Percentiles rank a stretch among this genome's conserved stretches.
These are phyloP conservation scores for Periconia sp. DNA, from an alignment of 2,329 filamentous ascomycete genomes.

Conservation along the genomic window DNA sequence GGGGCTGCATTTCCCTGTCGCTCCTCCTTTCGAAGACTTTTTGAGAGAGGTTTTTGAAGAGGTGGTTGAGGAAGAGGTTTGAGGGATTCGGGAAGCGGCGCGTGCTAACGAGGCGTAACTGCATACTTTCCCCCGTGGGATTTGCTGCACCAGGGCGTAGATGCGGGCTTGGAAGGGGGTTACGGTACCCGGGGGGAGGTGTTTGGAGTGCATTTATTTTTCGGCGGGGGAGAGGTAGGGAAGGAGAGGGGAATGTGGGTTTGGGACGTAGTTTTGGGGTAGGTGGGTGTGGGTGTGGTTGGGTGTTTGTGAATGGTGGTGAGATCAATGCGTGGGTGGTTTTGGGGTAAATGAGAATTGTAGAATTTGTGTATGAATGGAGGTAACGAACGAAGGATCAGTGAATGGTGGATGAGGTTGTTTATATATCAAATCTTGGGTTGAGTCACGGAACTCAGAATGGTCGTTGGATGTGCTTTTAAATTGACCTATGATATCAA, in stretches of 20 bases:
- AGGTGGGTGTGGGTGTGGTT: too few species aligned
- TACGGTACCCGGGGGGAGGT: constrained; percentile 23
- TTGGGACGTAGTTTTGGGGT: too few species aligned
- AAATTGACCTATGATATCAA: neutral
- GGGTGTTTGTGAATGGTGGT: too few species aligned
- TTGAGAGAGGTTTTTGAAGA: neutral
- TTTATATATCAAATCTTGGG: too few species aligned
- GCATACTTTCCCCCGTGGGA: constrained; percentile 73
- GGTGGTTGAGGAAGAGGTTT: neutral
- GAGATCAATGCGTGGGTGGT: too few species aligned
- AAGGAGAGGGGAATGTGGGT: too few species aligned
- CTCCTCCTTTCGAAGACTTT: neutral
- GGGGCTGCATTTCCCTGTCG: constrained; percentile 67
- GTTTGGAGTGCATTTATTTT: constrained; percentile 17
- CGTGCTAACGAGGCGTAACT: constrained; percentile 75
- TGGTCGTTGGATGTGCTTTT: neutral
- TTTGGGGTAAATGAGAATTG: too few species aligned
- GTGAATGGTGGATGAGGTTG: too few species aligned
- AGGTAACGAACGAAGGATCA: too few species aligned
- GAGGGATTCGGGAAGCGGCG: constrained; percentile 16
- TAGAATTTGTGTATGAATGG: too few species aligned
- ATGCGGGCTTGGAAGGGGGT: constrained; percentile 51
- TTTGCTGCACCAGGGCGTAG: constrained; percentile 73
- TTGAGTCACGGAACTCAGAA: neutral
- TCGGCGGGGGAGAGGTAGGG: too few species aligned